Base-by-base conservation (phyloP, 2,329 filamentous ascomycete genomes). In the Botryotinia convoluta region DNA sequence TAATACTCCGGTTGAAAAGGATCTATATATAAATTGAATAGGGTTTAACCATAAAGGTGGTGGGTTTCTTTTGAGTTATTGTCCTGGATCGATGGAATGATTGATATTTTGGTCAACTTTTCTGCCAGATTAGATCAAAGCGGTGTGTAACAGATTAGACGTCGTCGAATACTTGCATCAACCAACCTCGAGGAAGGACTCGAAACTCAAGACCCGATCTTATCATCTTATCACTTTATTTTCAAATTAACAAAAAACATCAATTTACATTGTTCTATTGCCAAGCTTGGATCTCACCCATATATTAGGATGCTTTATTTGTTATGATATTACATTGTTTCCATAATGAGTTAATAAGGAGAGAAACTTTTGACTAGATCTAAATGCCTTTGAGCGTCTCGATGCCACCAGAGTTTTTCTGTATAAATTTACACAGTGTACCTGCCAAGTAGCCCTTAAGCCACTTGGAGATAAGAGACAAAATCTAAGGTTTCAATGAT, bases 81-180 rank as follows among this genome's bases (percentile, higher is more conserved):
- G 64, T 68, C 48, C 26, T 57, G 35, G 18, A 44, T 42, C 9
- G 64, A 68, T 42, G 45, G 35, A 57, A 69, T 69, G n/a, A 69
- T 57, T 69, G n/a, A 69, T 57, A 57, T 57, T 57, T 69, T 57
- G 18, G 35, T 57, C 26, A 68, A 57, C 65, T 69, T 69, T 69
- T 69, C 65, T 69, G 65, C 65, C 65, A 22, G 20, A 26, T 32
- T 42, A 26, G 10, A 10, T 44, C 20, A 69, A 68, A n/a, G 65
- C 65, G 65, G 65, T 69, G 65, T 51, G 48, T 2, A 22, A 54
- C 4, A 26, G 26, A 51, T 37, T 29, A 51, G 39, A 45, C 39
- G 26, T 45, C 61, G 42, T 45, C 61, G 42, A 35, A 7, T 39
- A 7, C 6, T n/a, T 44, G 10, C 3, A 45, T 37, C 42, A 35